Evolutionary conservation across 441 rosid species (phyloP).

Genomic region (Geranium incanum): DNA sequence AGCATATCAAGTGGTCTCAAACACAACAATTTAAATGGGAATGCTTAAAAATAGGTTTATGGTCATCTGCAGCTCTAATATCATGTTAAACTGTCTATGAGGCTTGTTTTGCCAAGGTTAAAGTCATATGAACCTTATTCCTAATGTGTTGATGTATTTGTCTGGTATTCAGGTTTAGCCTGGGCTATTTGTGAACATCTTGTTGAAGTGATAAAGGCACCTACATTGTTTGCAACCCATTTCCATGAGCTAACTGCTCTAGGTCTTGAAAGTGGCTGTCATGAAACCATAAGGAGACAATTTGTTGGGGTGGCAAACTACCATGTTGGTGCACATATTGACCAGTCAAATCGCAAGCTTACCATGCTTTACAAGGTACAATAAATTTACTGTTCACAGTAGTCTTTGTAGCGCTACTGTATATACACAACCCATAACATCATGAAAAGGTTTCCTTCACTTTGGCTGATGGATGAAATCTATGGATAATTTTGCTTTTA

Average conservation of each 20-base stretch:
- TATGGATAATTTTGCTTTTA: background rate
- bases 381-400: background rate
- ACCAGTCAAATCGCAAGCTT: slow-evolving; percentile 68
- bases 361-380: slow-evolving; percentile 97
- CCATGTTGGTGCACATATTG: slow-evolving; percentile 98
- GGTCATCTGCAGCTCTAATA: background rate
- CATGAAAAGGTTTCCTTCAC: slow-evolving; percentile 8
- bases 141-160: background rate
- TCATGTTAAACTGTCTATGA: background rate
- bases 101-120: slow-evolving; percentile 3
- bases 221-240: slow-evolving; percentile 93
- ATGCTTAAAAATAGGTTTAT: background rate
- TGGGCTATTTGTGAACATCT: slow-evolving; percentile 99
- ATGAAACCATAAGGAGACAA: slow-evolving; percentile 34
- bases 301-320: slow-evolving; percentile 78
- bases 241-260: slow-evolving; percentile 96
- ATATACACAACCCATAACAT: background rate
- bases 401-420: background rate
- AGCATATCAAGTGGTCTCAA: background rate
- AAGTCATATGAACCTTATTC: background rate
- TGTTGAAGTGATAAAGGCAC: slow-evolving; percentile 79
- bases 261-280: slow-evolving; percentile 47
- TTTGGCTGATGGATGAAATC: background rate
- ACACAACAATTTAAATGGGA: background rate
- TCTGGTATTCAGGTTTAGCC: slow-evolving; percentile 63